A percentile compares a stretch with the other conserved stretches of the same genome.
These are phyloP conservation scores for Thecamonas trahens DNA, from an alignment of 78 protist genomes.

Conservation along the genomic window DNA sequence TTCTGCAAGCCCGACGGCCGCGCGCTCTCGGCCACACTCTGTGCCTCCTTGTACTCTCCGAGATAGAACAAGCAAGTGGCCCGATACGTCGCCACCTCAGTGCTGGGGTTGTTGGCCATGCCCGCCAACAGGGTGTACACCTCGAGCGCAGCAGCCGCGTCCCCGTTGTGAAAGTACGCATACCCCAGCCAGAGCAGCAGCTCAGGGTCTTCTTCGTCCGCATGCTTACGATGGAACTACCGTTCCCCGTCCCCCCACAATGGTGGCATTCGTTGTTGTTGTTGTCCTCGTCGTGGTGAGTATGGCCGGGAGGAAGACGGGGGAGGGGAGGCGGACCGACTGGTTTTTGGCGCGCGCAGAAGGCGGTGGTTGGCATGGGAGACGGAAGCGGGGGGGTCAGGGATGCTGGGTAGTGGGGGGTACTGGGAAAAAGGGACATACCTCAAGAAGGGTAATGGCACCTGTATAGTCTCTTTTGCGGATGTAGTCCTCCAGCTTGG, in stretches of 20 bases:
- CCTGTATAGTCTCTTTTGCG: slow-evolving; percentile 51
- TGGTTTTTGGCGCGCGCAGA: background rate
- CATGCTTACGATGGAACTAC: background rate
- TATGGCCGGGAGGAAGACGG: background rate
- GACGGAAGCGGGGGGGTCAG: background rate
- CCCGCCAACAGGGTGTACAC: slow-evolving; percentile 5
- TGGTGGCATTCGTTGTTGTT: background rate
- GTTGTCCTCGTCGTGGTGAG: background rate
- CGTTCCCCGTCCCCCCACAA: background rate
- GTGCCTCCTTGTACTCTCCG: slow-evolving; percentile 45
- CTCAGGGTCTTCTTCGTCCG: background rate
- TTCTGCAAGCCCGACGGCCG: slow-evolving; percentile 39
- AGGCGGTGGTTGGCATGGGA: background rate
- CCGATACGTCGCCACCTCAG: too few species aligned
- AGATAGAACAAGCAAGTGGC: slow-evolving; percentile 29
- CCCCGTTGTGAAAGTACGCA: slow-evolving; percentile 57
- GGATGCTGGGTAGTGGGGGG: background rate
- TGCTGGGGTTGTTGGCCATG: too few species aligned
- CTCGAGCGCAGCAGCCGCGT: slow-evolving; percentile 6
- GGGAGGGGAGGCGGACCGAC: background rate
- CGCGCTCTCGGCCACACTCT: slow-evolving; percentile 17
- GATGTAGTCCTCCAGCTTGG: slow-evolving; percentile 16
- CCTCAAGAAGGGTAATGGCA: slow-evolving; percentile 62
- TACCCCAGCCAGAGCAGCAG: slow-evolving; percentile 53
- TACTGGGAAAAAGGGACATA: slow-evolving; percentile 19